Evolutionary conservation across 352 stramenopile species (phyloP).

Genomic region (Globisporangium alternatum): DNA sequence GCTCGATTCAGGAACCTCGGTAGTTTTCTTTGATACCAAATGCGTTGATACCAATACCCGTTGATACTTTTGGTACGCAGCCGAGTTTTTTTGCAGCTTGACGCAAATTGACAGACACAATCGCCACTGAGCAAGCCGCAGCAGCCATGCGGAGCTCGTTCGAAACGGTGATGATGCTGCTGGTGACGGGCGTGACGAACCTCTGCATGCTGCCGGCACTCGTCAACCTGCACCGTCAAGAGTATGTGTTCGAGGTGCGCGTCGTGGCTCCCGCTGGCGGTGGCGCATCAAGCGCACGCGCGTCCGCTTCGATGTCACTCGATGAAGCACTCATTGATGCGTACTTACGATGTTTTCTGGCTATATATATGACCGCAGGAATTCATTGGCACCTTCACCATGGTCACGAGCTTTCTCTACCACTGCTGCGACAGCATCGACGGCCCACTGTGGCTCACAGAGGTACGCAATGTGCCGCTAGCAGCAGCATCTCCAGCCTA

Average conservation of each 20-base stretch:
- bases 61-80: too few species aligned
- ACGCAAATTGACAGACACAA: too few species aligned
- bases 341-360: not conserved
- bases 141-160: slow-evolving; percentile 52
- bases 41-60: too few species aligned
- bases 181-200: slow-evolving; percentile 73
- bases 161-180: slow-evolving; percentile 67
- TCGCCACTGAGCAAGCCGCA: not conserved
- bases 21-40: too few species aligned
- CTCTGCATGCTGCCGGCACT: slow-evolving; percentile 78
- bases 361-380: slow-evolving; percentile 24
- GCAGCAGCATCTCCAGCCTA: too few species aligned
- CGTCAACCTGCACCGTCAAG: slow-evolving; percentile 44
- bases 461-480: slow-evolving; percentile 25
- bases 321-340: not conserved
- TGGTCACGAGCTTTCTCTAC: slow-evolving; percentile 78
- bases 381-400: slow-evolving; percentile 78
- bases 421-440: slow-evolving; percentile 80
- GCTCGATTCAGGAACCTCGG: too few species aligned
- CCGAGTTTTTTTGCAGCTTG: too few species aligned
- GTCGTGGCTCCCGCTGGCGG: not conserved
- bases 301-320: not conserved
- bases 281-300: not conserved
- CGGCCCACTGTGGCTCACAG: slow-evolving; percentile 65
- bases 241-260: slow-evolving; percentile 73